phyloP scores from a whole-genome alignment of 2,329 filamentous ascomycete genomes.

The Aspergillus ochraceus region DNA sequence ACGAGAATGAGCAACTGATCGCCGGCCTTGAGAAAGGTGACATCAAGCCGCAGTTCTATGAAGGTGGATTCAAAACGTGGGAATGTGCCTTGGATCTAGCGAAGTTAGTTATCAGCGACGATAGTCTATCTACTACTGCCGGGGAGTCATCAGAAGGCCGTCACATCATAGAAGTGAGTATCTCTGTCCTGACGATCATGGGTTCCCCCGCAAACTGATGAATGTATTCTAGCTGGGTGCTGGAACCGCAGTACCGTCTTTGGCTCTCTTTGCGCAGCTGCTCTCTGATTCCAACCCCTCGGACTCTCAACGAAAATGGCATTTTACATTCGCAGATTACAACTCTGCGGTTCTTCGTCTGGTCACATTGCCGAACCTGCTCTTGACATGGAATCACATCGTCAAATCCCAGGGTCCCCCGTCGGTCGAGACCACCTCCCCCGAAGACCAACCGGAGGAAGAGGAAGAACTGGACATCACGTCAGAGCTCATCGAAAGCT shows the following conservation, averaged over 20 bases:
- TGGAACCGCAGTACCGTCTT: slow-evolving; percentile 60
- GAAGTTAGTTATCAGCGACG: slow-evolving; percentile 30
- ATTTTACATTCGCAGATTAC: slow-evolving; percentile 63
- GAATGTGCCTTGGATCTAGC: slow-evolving; percentile 64
- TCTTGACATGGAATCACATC: slow-evolving; percentile 54
- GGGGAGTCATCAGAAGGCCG: slow-evolving; percentile 23
- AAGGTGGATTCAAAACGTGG: slow-evolving; percentile 70
- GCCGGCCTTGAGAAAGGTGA: slow-evolving; percentile 56
- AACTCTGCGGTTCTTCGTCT: slow-evolving; percentile 61
- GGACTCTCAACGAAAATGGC: slow-evolving; percentile 28
- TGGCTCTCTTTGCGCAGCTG: slow-evolving; percentile 55
- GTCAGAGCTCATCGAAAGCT: slow-evolving; percentile 46
- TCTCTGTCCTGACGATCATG: not conserved
- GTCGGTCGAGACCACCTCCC: not conserved
- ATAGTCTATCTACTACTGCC: slow-evolving; percentile 5
- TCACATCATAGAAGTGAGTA: slow-evolving; percentile 44
- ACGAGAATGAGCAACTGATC: slow-evolving; percentile 46
- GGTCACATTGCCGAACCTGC: slow-evolving; percentile 61
- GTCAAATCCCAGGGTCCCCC: slow-evolving; percentile 10
- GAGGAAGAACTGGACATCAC: slow-evolving; percentile 51
- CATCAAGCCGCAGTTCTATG: slow-evolving; percentile 61
- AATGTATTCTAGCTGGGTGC: slow-evolving; percentile 54
- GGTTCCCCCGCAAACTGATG: not conserved
- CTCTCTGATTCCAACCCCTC: slow-evolving; percentile 33
- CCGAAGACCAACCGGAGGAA: slow-evolving; percentile 10